Base-by-base conservation (phyloP, 2,329 filamentous ascomycete species). In the Paraphoma chrysanthemicola region DNA sequence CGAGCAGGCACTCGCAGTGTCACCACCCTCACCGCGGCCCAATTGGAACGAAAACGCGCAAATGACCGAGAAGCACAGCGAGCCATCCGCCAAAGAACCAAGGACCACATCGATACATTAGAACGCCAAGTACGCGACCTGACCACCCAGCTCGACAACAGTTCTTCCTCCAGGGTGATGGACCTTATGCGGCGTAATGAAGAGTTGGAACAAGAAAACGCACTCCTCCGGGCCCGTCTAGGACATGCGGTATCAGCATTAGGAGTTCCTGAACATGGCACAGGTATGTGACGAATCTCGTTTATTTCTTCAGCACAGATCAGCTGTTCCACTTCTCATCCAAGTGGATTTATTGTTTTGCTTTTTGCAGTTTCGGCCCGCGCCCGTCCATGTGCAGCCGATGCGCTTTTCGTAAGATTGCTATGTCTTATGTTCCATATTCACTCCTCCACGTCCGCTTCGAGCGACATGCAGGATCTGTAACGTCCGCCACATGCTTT, bases 21-120 rank as follows among this genome's bases (percentile, higher is more conserved):
- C 42, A 82, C 82, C 38, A 83, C 83, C 9, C 76, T 87, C 52
- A 85, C 84, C 14, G 80, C 82, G 31, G 84, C 85, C 55, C 85
- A 86, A 66, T 76, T 87, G 47, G 85, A 86, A 64, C 77, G 85
- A 48, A 87, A 87, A 70, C 79, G 85, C 56, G 85, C 85, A 59
- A 86, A 86, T 70, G 85, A 87, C 69, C 79, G 85, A 59, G 85
- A 87, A 71, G 84, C 85, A 51, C 85, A 87, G 68, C 79, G 84
- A 62, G 84, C 83, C 47, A 87, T 86, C 62, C 82, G 85, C 30
- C 83, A 85, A 67, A 75, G 85, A 57, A 86, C 83, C 42, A 86
- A 85, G 62, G 83, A 85, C 61, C 84, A 85, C 68, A 86, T 86
- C 57, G 84, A 86, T 60, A 77, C 76, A 29, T 78, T 87, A n/a